Evolutionary conservation across 225 moss, liverwort and hornwort species (phyloP).

Genomic region (Asterella californica): DNA sequence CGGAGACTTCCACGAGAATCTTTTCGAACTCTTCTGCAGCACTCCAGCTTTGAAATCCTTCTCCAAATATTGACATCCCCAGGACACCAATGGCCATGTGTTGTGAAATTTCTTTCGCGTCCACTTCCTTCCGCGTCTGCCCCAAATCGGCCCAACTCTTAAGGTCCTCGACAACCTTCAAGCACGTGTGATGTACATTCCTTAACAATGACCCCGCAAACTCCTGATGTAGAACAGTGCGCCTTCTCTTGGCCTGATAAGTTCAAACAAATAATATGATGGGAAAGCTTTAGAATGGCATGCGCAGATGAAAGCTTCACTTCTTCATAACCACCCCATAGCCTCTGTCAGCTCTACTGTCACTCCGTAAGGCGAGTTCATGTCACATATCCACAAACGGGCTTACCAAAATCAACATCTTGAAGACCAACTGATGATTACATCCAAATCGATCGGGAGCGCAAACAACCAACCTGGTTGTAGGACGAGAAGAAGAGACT

Average conservation of each 20-base stretch:
- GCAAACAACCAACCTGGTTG: conserved; percentile 25
- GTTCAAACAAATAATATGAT: neutral
- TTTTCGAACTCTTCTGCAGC: conserved; percentile 41
- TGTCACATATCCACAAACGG: neutral
- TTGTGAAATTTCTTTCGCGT: conserved; percentile 28
- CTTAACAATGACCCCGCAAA: conserved; percentile 24
- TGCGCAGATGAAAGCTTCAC: neutral
- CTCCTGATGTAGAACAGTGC: conserved; percentile 27
- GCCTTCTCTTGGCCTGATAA: conserved; percentile 34
- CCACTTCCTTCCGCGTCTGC: conserved; percentile 24
- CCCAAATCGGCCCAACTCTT: conserved; percentile 29
- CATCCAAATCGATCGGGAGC: neutral
- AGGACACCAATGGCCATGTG: conserved; percentile 34
- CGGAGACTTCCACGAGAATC: conserved; percentile 20
- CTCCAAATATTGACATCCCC: conserved; percentile 39
- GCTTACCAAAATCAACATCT: neutral
- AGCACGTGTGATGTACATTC: conserved; percentile 17
- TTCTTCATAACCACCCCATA: neutral
- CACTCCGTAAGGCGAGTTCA: neutral
- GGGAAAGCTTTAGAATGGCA: neutral
- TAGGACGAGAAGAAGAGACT: conserved; percentile 35
- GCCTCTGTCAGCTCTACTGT: neutral
- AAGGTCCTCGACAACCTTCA: conserved; percentile 26
- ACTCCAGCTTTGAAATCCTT: conserved; percentile 30
- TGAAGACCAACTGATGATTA: neutral